Conservation (phyloP, 495 filamentous ascomycete genomes). For the Aspergillus olivimuriae region DNA sequence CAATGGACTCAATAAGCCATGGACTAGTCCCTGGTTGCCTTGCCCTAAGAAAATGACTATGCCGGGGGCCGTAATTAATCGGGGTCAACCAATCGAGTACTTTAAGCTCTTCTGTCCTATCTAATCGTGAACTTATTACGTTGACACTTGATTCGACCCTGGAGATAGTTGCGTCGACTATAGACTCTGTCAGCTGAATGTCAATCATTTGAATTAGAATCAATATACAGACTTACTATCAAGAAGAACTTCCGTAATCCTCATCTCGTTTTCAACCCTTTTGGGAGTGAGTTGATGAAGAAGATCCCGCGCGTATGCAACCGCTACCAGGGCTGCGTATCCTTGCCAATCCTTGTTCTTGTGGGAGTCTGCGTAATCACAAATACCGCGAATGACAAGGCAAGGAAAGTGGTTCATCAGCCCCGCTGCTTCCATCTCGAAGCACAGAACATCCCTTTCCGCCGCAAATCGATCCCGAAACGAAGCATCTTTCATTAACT, state of each 20-base stretch:
- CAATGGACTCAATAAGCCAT: constrained; percentile 35
- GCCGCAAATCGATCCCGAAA: neutral
- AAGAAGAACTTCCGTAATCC: neutral
- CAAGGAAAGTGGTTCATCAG: constrained; percentile 1
- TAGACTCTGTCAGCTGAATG: neutral
- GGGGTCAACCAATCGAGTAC: constrained; percentile 16
- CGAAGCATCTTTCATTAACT: neutral
- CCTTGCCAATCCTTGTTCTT: neutral
- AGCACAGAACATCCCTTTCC: neutral
- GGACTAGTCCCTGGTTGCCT: constrained; percentile 32
- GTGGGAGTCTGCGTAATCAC: neutral
- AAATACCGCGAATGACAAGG: neutral
- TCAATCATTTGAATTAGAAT: neutral
- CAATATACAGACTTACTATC: neutral
- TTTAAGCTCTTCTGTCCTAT: constrained; percentile 2
- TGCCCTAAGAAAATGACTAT: constrained; percentile 8
- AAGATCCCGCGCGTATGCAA: neutral
- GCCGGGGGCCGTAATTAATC: constrained; percentile 11
- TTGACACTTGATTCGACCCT: neutral
- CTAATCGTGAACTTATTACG: neutral
- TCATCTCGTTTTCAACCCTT: neutral
- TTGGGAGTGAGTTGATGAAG: neutral
- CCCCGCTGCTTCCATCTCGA: neutral
- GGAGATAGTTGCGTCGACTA: neutral
- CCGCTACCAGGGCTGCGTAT: neutral